Base-by-base conservation (phyloP, 805 yeast species). In the Kodamaea kakaduensis region DNA sequence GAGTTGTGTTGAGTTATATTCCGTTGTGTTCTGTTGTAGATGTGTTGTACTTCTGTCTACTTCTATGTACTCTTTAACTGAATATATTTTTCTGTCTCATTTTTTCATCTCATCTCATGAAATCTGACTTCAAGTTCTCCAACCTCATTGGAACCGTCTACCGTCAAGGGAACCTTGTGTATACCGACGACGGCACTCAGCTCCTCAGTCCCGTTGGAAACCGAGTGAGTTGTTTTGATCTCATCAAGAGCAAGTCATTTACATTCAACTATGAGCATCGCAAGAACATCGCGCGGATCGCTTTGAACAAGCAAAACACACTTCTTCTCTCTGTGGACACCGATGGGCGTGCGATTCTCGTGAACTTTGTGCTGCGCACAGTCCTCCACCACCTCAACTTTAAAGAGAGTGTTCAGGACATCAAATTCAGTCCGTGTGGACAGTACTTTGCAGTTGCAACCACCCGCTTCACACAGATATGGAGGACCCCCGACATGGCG, bases 301-400 rank as follows among this genome's bases (percentile, higher is more conserved):
- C 96, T 14, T 60, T 93, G 42, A 93, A 89, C 53, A 75, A 72
- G 25, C 95, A 86, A 50, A 86, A 81, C 9, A 82, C 95, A 0
- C 69, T 93, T 23, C 57, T 93, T 51, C 50, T 93, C 10, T 75
- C 95, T 2, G 85, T 90, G 1, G 98, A 94, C 54, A 81, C 73
- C 34, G 95, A 87, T 50, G 98, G 98, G 0, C 73, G 97, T 47
- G 97, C 95, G 13, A 87, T 93, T 31, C 69, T 93, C 41, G 95
- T 85, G 22, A 93, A 93, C 52, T 89, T 83, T 53, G 73, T 72
- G 26, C 73, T 94, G 16, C 73, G 95, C 44, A 81, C 86, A 1
- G 97, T 88, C 9, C 64, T 93, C 42, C 96, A 93, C 56, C 95
- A 93, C 61, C 88, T 93, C 71, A 93, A 89, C 56, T 93, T 93